Conservation (phyloP, 1,284 basidiomycete species). For the Rhodotorula glutinis region DNA sequence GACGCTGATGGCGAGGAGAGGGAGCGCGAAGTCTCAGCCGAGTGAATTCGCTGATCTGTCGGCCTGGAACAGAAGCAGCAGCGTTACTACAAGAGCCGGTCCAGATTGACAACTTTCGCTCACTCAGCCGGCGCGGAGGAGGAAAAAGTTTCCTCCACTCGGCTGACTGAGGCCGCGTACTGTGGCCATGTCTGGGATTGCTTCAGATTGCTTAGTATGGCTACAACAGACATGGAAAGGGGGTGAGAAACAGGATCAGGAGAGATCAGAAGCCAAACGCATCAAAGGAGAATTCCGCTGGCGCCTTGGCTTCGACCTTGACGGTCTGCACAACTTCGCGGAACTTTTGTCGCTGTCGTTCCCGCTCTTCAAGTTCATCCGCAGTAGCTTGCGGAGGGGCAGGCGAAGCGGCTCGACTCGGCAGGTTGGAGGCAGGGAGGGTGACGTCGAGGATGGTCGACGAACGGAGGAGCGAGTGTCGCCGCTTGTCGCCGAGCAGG, state of each 20-base stretch:
- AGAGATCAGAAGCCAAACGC: slow-evolving; percentile 21
- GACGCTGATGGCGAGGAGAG: too few species aligned
- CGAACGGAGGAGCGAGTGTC: slow-evolving; percentile 12
- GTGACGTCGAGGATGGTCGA: slow-evolving; percentile 19
- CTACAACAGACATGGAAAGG: too few species aligned
- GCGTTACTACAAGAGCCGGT: too few species aligned
- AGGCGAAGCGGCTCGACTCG: slow-evolving; percentile 12
- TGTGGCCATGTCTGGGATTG: too few species aligned
- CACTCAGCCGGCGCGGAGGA: too few species aligned
- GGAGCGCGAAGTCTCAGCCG: too few species aligned
- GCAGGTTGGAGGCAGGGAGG: slow-evolving; percentile 9
- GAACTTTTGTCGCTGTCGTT: slow-evolving; percentile 18
- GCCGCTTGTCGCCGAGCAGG: not conserved
- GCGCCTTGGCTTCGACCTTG: slow-evolving; percentile 27
- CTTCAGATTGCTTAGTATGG: too few species aligned
- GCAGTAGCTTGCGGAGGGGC: not conserved
- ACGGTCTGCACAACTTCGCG: slow-evolving; percentile 20
- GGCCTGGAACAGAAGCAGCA: too few species aligned
- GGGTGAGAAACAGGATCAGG: not conserved
- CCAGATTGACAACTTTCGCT: too few species aligned
- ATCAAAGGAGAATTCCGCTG: slow-evolving; percentile 26
- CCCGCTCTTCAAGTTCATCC: slow-evolving; percentile 5
- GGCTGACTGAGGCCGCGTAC: too few species aligned
- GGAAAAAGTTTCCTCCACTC: too few species aligned
- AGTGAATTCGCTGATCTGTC: too few species aligned